phyloP scores from a whole-genome alignment of 228 moss, liverwort and hornwort species.

The Sphagnum fallax region DNA sequence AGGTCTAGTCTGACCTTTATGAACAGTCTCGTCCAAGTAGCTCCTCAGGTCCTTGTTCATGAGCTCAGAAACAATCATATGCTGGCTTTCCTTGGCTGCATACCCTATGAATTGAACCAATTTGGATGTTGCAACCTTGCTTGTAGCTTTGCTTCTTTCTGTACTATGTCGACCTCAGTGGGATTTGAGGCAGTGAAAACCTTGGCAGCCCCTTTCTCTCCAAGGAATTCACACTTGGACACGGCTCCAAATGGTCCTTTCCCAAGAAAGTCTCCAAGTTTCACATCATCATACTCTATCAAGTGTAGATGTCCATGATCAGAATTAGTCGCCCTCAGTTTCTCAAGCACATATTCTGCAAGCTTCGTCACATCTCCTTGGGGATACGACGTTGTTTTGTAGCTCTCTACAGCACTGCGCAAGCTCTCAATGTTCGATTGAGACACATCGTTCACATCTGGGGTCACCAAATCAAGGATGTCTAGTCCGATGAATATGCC shows the following conservation, averaged over 20 bases:
- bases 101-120: slow-evolving; percentile 44
- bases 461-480: no score
- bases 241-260: slow-evolving; percentile 25
- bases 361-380: no score
- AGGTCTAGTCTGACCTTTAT: neutral
- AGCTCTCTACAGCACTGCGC: no score
- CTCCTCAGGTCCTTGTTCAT: slow-evolving; percentile 18
- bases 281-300: no score
- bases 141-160: slow-evolving; percentile 18
- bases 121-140: slow-evolving; percentile 28
- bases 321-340: no score
- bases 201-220: slow-evolving; percentile 28
- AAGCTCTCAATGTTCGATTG: no score
- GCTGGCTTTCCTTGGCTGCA: slow-evolving; percentile 12
- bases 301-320: no score
- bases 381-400: no score
- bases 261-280: slow-evolving; percentile 2
- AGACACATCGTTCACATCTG: no score
- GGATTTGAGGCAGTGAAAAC: neutral
- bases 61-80: slow-evolving; percentile 28
- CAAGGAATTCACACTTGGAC: slow-evolving; percentile 41
- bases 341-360: no score
- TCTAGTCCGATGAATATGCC: no score
- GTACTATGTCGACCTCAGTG: slow-evolving; percentile 3
- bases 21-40: slow-evolving; percentile 16